phyloP scores from a whole-genome alignment of 129 eudicot genomes.

The Arctium lappa region DNA sequence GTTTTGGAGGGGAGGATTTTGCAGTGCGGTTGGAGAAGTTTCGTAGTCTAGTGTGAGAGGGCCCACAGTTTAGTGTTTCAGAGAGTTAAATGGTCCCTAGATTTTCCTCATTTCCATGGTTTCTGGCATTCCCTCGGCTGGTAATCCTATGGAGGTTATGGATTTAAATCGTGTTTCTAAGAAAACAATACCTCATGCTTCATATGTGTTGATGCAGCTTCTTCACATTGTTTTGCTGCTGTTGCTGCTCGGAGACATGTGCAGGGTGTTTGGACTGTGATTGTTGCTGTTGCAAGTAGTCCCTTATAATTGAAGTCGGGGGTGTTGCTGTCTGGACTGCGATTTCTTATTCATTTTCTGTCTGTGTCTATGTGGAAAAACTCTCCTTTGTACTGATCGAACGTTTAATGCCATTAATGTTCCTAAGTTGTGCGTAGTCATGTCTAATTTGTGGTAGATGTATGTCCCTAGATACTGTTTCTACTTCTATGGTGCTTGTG shows the following conservation, averaged over 20 bases:
- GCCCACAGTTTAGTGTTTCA: too few species aligned
- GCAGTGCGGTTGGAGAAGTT: too few species aligned
- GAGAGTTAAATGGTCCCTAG: neutral
- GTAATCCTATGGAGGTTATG: neutral
- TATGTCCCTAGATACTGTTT: neutral
- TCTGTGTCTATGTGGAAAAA: neutral
- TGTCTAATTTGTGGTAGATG: neutral
- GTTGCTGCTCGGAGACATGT: constrained; percentile 46
- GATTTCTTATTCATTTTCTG: neutral
- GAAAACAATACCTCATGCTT: neutral
- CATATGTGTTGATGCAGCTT: constrained; percentile 34
- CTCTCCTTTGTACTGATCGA: neutral
- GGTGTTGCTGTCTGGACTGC: neutral
- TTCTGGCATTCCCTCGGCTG: neutral
- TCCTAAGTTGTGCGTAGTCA: neutral
- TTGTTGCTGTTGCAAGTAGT: constrained; percentile 37
- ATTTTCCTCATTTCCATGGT: neutral
- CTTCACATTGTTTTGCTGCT: constrained; percentile 59
- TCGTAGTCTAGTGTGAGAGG: too few species aligned
- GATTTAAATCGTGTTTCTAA: neutral
- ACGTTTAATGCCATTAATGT: neutral
- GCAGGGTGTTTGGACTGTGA: constrained; percentile 40
- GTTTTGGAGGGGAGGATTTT: too few species aligned
- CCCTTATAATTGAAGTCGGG: neutral
- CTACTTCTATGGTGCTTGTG: constrained; percentile 6